Evolutionary conservation across 2,329 filamentous ascomycete species (phyloP), one percentile per base, ranked within the genome.

Genomic region (Juglanconis juglandina): DNA sequence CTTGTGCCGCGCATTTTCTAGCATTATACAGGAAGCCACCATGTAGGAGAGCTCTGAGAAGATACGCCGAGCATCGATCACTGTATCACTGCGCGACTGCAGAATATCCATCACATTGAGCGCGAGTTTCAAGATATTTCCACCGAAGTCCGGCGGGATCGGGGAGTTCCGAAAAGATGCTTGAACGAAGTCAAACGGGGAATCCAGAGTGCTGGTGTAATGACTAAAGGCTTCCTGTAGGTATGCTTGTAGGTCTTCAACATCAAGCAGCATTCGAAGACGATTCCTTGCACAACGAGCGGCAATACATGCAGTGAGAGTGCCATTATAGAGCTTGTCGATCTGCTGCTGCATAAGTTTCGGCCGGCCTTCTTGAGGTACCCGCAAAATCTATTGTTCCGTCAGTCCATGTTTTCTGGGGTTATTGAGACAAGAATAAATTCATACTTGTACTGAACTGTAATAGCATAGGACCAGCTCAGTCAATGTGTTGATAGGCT

Each of bases 151-250:
- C 14, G 68, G 67, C 41, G 79, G 75, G 63, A 82, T 79, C 0
- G 79, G 79, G 56, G 75, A 80, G 42, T 75, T 73, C 3, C 68
- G 66, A 8, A 79, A 73, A 1, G 79, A 76, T 4, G 75, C 75
- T 53, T 78, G 68, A 42, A 82, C 76, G 63, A 83, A 83, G 64
- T 83, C 77, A 66, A 83, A 83, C 4, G 81, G 78, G 0, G 68
- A 68, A 51, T 79, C 72, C 4, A 82, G 67, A 44, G 75, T 70
- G 1, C 68, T 68, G 3, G 77, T 70, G 58, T 81, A 84, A 62
- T 83, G 81, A 51, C 80, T 76, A 64, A 81, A 83, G 0, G 78
- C 81, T 33, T 68, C 72, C 64, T 81, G 75, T 2, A 83, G 68
- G 64, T 81, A 82, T 0, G 70, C 65, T 44, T 81, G 74, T 5